Conservation (phyloP, 805 yeast genomes). For the Candida easanensis region DNA sequence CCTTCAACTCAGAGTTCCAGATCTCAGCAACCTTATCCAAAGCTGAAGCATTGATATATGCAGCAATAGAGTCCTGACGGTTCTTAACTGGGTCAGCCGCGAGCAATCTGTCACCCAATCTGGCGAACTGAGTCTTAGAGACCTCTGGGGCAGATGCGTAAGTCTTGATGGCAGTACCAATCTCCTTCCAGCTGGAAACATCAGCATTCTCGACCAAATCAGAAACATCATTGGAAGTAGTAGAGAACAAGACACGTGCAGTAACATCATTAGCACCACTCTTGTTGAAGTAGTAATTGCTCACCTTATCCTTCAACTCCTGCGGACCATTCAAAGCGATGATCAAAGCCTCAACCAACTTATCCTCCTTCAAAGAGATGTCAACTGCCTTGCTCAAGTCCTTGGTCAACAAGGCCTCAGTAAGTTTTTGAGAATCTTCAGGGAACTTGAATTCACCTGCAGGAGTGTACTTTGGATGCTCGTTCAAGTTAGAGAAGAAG, state of each 20-base stretch:
- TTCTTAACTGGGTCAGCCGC: conserved; percentile 42
- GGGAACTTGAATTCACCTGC: conserved; percentile 50
- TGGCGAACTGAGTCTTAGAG: conserved; percentile 53
- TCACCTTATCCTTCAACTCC: conserved; percentile 63
- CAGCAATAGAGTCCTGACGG: conserved; percentile 72
- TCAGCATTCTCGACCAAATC: conserved; percentile 81
- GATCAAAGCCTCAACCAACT: conserved; percentile 75
- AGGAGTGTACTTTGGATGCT: conserved; percentile 38
- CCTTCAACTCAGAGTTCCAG: conserved; percentile 77
- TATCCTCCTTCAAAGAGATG: conserved; percentile 57
- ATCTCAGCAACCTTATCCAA: conserved; percentile 73
- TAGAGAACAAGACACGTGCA: conserved; percentile 72
- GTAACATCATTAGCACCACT: conserved; percentile 47
- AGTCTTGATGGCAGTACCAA: conserved; percentile 66
- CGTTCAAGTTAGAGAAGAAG: conserved; percentile 35
- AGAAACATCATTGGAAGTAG: conserved; percentile 48
- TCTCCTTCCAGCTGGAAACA: conserved; percentile 77
- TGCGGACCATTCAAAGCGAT: conserved; percentile 70
- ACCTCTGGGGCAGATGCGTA: conserved; percentile 43
- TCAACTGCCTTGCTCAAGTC: conserved; percentile 66
- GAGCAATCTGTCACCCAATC: conserved; percentile 76
- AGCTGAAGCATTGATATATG: conserved; percentile 79
- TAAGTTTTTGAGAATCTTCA: conserved; percentile 40
- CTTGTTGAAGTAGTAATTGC: conserved; percentile 64
- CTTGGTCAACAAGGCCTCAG: conserved; percentile 55